These are phyloP conservation scores for Vitis rotundifolia DNA, from an alignment of 164 flowering plant species.

Conservation along the genomic window DNA sequence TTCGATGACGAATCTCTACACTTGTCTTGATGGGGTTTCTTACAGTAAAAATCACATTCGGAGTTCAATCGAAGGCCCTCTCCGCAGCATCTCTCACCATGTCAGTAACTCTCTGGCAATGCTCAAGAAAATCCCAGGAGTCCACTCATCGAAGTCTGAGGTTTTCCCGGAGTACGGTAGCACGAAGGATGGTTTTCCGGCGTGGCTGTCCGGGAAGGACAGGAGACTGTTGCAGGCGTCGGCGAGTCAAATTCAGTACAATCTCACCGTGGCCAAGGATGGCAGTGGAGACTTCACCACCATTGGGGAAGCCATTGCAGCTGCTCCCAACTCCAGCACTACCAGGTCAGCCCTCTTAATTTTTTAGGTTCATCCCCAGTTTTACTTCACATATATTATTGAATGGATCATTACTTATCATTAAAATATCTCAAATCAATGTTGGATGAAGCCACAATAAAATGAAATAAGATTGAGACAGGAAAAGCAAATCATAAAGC, in stretches of 20 bases:
- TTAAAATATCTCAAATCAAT: too few species aligned
- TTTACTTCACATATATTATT: too few species aligned
- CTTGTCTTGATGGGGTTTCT: conserved; percentile 87
- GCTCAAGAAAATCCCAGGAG: conserved; percentile 52
- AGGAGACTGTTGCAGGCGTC: conserved; percentile 50
- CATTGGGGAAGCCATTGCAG: conserved; percentile 65
- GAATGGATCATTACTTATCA: too few species aligned
- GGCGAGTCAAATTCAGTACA: conserved; percentile 23
- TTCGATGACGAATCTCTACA: conserved; percentile 82
- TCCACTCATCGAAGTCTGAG: conserved; percentile 16
- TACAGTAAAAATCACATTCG: conserved; percentile 32
- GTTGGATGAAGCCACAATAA: too few species aligned
- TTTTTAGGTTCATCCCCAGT: too few species aligned
- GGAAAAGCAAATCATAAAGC: too few species aligned
- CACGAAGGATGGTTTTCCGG: conserved; percentile 51
- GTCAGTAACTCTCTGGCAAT: conserved; percentile 75
- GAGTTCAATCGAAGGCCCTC: conserved; percentile 25
- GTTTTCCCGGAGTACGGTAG: conserved; percentile 45
- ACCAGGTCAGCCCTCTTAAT: conserved; percentile 28
- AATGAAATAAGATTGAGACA: too few species aligned
- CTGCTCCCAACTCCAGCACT: conserved; percentile 62
- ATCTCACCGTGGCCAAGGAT: conserved; percentile 80
- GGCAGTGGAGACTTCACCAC: conserved; percentile 87
- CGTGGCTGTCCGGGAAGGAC: conserved; percentile 59
- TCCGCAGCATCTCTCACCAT: conserved; percentile 45